These are phyloP conservation scores for Kuraishia molischiana DNA, from an alignment of 805 yeast species.

Conservation along the genomic window DNA sequence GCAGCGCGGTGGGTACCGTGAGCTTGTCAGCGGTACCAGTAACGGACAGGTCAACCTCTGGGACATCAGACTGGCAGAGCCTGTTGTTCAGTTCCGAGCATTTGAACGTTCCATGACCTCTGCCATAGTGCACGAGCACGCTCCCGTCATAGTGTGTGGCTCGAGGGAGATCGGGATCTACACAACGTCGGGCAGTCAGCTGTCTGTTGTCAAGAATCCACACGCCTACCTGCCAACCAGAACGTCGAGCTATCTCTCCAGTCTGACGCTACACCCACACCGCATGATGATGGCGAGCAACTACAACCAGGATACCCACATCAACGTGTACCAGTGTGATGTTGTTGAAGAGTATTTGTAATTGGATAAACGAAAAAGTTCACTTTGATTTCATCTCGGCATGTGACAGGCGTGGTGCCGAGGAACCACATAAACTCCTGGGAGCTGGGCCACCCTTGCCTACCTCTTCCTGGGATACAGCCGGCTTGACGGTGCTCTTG, in stretches of 20 bases:
- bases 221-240: constrained; percentile 34
- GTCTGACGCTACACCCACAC: constrained; percentile 83
- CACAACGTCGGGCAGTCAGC: constrained; percentile 74
- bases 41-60: constrained; percentile 82
- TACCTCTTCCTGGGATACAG: too few species aligned
- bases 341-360: constrained; percentile 9
- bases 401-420: too few species aligned
- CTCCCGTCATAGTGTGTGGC: constrained; percentile 88
- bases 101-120: constrained; percentile 45
- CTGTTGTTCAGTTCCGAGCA: constrained; percentile 59
- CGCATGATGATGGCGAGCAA: constrained; percentile 87
- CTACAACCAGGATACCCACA: constrained; percentile 66
- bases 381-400: too few species aligned
- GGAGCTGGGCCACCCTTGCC: too few species aligned
- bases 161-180: constrained; percentile 70
- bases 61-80: constrained; percentile 75
- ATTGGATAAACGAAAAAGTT: too few species aligned
- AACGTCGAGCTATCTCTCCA: constrained; percentile 47
- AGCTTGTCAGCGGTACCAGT: constrained; percentile 71
- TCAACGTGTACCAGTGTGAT: constrained; percentile 48
- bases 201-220: constrained; percentile 50
- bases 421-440: too few species aligned
- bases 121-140: constrained; percentile 88
- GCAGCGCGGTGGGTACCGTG: constrained; percentile 96
- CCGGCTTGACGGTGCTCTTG: too few species aligned